Evolutionary conservation across 352 stramenopile species (phyloP), one percentile per base, ranked within the genome.

Genomic region (Globisporangium camurandrum): DNA sequence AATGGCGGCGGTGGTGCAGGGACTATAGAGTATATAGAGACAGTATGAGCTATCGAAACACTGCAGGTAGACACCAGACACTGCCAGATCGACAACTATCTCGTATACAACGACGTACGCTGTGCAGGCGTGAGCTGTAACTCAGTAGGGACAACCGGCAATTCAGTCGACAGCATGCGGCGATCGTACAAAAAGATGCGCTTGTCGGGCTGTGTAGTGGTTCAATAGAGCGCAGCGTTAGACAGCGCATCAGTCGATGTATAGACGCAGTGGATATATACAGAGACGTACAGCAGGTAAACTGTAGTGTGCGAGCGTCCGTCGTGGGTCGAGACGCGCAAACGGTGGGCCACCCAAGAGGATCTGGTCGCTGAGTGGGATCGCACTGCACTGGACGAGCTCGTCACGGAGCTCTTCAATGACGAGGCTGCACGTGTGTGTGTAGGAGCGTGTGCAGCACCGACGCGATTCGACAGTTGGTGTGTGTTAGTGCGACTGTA

Each of bases 151-250:
- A 71, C 42, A 12, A 88, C 51, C 28, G 58, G 47, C 31, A 51
- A 41, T 27, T 90, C 79, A 57, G 79, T 75, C 46, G 76, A 86
- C 11, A 94, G 67, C 63, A 91, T 71, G 44, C 80, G 72, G 4
- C 80, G 73, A 49, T 94, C 83, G 51, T 94, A 94, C 10, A 94
- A 51, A 58, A 88, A 94, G 46, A 94, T 62, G 33, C 69, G 65
- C 51, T 88, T 89, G 44, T 82, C 59, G 20, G 70, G 56, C 62
- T 83, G 24, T 20, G 44, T 30, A 59, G 23, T 28, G 30, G 28
- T n/a, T n/a, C 22, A 27, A 30, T 17, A 36, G 11, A 16, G 33
- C 33, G 11, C 5, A 39, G 8, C 17, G 33, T 20, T 14, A 37
- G 31, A 16, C 23, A 33, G 22, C 19, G n/a, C 12, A 16, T 39